A percentile compares a stretch with the other conserved stretches of the same genome.
Evolutionary conservation across 106 monocot species (phyloP).

Genomic region (Allium fistulosum): DNA sequence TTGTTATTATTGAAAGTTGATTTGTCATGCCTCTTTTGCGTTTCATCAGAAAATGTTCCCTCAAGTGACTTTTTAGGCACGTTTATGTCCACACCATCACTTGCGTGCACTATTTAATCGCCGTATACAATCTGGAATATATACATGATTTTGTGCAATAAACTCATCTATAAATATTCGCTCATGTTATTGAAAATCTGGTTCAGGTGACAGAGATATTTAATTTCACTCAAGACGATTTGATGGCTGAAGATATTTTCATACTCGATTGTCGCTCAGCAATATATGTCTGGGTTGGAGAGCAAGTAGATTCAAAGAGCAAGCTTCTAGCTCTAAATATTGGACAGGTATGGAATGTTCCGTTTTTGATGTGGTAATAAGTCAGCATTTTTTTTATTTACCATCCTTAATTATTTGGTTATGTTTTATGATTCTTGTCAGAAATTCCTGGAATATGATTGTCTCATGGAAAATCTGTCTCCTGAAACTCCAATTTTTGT

Average conservation of each 20-base stretch:
- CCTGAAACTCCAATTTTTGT: slow-evolving; percentile 67
- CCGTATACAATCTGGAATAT: not conserved
- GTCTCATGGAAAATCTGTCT: slow-evolving; percentile 65
- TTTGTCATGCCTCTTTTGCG: no score
- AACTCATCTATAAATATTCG: not conserved
- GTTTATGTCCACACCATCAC: no score
- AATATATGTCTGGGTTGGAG: slow-evolving; percentile 82
- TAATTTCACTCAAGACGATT: slow-evolving; percentile 88
- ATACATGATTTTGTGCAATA: not conserved
- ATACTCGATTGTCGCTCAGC: slow-evolving; percentile 59
- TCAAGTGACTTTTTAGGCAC: no score
- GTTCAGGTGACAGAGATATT: slow-evolving; percentile 65
- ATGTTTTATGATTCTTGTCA: slow-evolving; percentile 13
- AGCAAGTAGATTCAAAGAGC: slow-evolving; percentile 53
- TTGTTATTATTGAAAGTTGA: no score
- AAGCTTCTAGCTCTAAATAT: slow-evolving; percentile 53
- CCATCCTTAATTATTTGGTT: not conserved
- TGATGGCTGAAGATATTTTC: slow-evolving; percentile 89
- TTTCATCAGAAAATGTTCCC: no score
- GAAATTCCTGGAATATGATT: slow-evolving; percentile 89
- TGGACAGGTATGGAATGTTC: slow-evolving; percentile 54
- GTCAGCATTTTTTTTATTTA: not conserved
- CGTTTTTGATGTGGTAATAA: not conserved
- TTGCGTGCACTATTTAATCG: no score
- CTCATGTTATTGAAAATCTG: not conserved